phyloP scores from a whole-genome alignment of 495 filamentous ascomycete species.

The Aspergillus hancockii region DNA sequence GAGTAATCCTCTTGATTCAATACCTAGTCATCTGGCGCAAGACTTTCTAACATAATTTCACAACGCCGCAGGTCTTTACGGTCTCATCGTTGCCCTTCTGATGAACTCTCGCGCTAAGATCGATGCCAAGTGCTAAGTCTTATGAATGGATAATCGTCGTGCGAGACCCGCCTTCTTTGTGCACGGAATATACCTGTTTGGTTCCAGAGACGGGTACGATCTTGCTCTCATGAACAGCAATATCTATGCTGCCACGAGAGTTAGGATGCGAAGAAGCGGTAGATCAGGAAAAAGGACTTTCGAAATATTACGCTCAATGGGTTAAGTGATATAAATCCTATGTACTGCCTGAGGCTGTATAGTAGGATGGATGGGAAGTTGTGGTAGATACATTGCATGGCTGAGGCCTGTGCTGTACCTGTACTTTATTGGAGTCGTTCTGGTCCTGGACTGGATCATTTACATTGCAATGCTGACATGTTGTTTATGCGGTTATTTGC shows the following conservation, averaged over 20 bases:
- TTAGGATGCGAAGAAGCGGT: background rate
- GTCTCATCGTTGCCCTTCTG: conserved; percentile 94
- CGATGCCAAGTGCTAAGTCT: conserved; percentile 35
- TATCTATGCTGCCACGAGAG: background rate
- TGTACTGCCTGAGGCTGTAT: background rate
- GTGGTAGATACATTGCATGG: conserved; percentile 31
- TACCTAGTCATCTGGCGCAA: background rate
- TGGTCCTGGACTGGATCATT: conserved; percentile 21
- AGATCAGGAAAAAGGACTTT: conserved; percentile 1
- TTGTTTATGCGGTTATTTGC: conserved; percentile 13
- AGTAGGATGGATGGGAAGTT: conserved; percentile 9
- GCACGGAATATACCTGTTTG: conserved; percentile 13
- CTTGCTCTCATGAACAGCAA: background rate
- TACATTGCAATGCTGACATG: conserved; percentile 25
- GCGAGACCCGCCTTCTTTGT: conserved; percentile 12
- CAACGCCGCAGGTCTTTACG: conserved; percentile 76
- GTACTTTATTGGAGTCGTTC: conserved; percentile 31
- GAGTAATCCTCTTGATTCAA: conserved; percentile 28
- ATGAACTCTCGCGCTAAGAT: conserved; percentile 80
- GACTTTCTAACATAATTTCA: background rate
- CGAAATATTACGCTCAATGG: background rate
- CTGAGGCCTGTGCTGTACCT: conserved; percentile 21
- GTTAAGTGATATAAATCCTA: background rate
- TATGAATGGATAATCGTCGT: conserved; percentile 12
- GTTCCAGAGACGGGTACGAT: background rate